phyloP scores from a whole-genome alignment of 495 filamentous ascomycete genomes.

The Neurospora discreta region DNA sequence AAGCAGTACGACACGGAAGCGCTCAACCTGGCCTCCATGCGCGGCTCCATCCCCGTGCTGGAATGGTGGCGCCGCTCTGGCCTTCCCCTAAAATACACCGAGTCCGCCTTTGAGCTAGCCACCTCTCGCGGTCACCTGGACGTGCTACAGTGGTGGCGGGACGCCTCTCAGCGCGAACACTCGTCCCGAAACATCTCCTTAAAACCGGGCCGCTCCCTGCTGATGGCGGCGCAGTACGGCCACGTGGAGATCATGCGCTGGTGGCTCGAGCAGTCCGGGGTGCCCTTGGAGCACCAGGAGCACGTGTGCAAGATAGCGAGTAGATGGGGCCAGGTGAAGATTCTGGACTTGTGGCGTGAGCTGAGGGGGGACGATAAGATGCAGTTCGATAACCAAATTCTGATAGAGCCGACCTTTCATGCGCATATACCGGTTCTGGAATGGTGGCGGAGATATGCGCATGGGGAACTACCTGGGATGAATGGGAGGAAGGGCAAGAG shows the following conservation, averaged over 20 bases:
- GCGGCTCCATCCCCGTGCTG: constrained; percentile 72
- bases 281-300: constrained; percentile 62
- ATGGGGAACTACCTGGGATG: constrained; percentile 37
- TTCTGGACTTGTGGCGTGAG: constrained; percentile 72
- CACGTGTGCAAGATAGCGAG: constrained; percentile 73
- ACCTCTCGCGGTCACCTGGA: constrained; percentile 69
- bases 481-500: constrained; percentile 29
- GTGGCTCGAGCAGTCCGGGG: constrained; percentile 64
- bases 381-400: constrained; percentile 78
- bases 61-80: constrained; percentile 86
- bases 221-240: constrained; percentile 69
- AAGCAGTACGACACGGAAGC: constrained; percentile 69
- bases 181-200: constrained; percentile 30
- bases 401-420: constrained; percentile 79
- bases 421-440: constrained; percentile 74
- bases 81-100: constrained; percentile 71
- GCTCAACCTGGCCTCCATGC: constrained; percentile 72
- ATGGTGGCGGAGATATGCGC: constrained; percentile 77
- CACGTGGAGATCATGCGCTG: constrained; percentile 60
- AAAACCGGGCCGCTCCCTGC: constrained; percentile 70
- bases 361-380: constrained; percentile 69
- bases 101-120: constrained; percentile 75
- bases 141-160: constrained; percentile 86
- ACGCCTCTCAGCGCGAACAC: constrained; percentile 35
- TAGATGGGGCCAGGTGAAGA: constrained; percentile 73